Percentiles rank a stretch among this genome's conserved stretches.
Conservation (phyloP, 2,329 filamentous ascomycete genomes). For the Chaetomiaceae sp. region DNA sequence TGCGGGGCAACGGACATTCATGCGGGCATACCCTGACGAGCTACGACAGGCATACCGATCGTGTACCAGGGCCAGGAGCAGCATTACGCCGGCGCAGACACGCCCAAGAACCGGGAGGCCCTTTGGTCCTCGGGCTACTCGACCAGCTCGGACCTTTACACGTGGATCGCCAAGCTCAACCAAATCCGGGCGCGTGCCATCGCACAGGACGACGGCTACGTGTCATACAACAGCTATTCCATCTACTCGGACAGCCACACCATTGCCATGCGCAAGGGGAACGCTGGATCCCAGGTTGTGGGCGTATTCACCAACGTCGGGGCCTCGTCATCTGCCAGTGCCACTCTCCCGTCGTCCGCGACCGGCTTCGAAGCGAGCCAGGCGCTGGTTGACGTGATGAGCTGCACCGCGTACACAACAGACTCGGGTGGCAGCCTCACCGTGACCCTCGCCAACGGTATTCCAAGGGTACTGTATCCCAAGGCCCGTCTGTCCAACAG, state of each 20-base stretch:
- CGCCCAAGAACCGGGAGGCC: slow-evolving; percentile 45
- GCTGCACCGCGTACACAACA: slow-evolving; percentile 40
- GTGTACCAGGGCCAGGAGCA: slow-evolving; percentile 57
- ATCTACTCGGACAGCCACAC: slow-evolving; percentile 37
- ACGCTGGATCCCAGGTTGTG: slow-evolving; percentile 33
- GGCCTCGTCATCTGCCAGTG: slow-evolving; percentile 27
- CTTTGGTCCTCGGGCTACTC: slow-evolving; percentile 45
- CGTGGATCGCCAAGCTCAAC: slow-evolving; percentile 44
- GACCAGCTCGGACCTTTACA: slow-evolving; percentile 40
- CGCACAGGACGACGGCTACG: slow-evolving; percentile 34
- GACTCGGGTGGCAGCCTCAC: slow-evolving; percentile 39
- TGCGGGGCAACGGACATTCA: no score
- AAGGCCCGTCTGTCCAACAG: slow-evolving; percentile 31
- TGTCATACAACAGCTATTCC: slow-evolving; percentile 35
- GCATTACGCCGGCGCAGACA: slow-evolving; percentile 39
- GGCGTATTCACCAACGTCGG: slow-evolving; percentile 39
- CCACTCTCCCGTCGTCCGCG: slow-evolving; percentile 32
- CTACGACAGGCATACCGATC: slow-evolving; percentile 44
- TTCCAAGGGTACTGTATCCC: slow-evolving; percentile 40
- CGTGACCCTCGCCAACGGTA: slow-evolving; percentile 38
- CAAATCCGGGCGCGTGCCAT: slow-evolving; percentile 44
- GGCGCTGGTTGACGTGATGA: slow-evolving; percentile 38
- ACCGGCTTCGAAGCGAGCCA: slow-evolving; percentile 36
- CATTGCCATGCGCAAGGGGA: slow-evolving; percentile 45
- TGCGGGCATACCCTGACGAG: neutral